Percentiles rank a stretch among this genome's conserved stretches.
phyloP scores from a whole-genome alignment of 192 early-diverging fungal genomes.

The Podila epigama region DNA sequence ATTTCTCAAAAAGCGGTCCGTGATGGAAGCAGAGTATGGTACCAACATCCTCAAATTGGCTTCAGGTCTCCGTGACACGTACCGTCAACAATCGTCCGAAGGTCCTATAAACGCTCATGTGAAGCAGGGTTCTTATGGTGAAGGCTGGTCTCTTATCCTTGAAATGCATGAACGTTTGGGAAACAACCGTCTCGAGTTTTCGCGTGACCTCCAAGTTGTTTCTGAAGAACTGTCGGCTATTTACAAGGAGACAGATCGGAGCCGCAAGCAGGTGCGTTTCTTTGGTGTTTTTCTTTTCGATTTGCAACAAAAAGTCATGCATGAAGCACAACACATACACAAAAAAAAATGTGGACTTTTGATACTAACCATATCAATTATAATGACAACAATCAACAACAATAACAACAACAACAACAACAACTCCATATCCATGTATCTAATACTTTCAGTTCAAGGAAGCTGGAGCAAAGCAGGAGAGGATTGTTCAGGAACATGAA shows the following conservation, averaged over 20 bases:
- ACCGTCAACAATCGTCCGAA: constrained; percentile 61
- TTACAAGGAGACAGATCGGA: constrained; percentile 80
- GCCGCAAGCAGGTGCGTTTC: constrained; percentile 83
- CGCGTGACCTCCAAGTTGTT: constrained; percentile 71
- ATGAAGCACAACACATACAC: no score
- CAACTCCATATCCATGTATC: background rate
- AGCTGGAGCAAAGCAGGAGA: constrained; percentile 75
- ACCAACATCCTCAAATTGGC: constrained; percentile 80
- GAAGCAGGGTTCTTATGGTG: constrained; percentile 70
- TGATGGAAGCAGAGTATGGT: constrained; percentile 92
- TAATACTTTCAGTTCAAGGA: constrained; percentile 74
- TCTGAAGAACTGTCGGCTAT: constrained; percentile 81
- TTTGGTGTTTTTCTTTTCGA: no score
- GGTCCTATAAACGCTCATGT: background rate
- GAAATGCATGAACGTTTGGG: constrained; percentile 87
- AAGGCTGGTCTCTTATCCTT: constrained; percentile 76
- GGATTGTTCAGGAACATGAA: constrained; percentile 81
- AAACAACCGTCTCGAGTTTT: constrained; percentile 80
- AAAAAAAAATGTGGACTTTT: no score
- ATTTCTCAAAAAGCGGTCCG: constrained; percentile 89
- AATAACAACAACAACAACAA: no score
- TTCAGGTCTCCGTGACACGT: constrained; percentile 63
- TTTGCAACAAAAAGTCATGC: background rate
- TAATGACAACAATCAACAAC: no score
- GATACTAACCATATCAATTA: no score